Evolutionary conservation across 306 rosid genomes (phyloP).

Genomic region (Geum urbanum): DNA sequence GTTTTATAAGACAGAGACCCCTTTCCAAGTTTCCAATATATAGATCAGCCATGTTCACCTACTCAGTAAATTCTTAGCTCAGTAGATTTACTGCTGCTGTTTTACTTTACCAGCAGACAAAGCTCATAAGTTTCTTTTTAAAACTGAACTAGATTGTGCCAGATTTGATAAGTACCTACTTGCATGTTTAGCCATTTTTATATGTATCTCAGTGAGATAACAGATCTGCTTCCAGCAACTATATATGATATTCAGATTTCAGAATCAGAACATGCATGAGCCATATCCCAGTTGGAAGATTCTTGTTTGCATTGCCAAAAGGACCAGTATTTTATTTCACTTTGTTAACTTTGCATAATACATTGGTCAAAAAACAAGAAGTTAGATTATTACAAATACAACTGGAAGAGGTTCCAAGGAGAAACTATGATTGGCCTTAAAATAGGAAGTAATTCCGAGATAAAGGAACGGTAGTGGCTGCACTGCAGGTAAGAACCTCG

Average conservation of each 20-base stretch:
- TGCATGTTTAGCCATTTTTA: not conserved
- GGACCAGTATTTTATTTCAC: not conserved
- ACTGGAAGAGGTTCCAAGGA: not conserved
- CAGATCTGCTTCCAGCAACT: not conserved
- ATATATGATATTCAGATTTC: not conserved
- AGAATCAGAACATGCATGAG: not conserved
- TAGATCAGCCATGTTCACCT: no score
- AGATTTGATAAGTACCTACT: not conserved
- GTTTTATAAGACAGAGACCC: no score
- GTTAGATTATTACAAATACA: not conserved
- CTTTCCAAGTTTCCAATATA: no score
- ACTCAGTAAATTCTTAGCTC: no score
- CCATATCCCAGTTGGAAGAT: not conserved
- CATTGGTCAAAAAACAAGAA: not conserved
- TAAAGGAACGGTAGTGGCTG: conserved; percentile 66
- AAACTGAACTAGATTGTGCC: no score
- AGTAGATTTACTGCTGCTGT: no score
- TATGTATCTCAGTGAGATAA: not conserved
- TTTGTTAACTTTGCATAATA: not conserved
- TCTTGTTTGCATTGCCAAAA: not conserved
- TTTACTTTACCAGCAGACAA: not conserved
- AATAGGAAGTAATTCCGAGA: conserved; percentile 83
- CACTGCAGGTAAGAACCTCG: conserved; percentile 60
- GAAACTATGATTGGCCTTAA: conserved; percentile 18
- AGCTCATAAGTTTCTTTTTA: no score